A percentile compares a stretch with the other conserved stretches of the same genome.
phyloP scores from a whole-genome alignment of 331 rosid species.

The Pyrus hybrid region DNA sequence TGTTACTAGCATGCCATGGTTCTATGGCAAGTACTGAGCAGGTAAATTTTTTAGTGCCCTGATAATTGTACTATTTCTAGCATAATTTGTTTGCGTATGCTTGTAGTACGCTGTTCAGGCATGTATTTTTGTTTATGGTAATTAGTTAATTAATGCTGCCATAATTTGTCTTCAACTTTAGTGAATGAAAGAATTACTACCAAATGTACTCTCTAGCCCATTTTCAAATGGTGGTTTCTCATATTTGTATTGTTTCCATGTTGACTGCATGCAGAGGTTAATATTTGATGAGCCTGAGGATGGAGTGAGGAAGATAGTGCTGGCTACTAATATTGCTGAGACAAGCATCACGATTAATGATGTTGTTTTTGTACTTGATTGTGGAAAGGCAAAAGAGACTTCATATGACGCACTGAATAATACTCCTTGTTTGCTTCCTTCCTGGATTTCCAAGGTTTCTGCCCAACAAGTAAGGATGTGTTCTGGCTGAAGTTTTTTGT shows the following conservation, averaged over 20 bases:
- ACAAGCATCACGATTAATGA: constrained; percentile 69
- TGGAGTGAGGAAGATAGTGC: constrained; percentile 88
- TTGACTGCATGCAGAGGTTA: constrained; percentile 63
- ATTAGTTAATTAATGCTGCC: neutral
- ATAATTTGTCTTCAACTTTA: neutral
- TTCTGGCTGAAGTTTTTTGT: constrained; percentile 25
- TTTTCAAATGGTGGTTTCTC: neutral
- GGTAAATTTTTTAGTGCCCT: constrained; percentile 32
- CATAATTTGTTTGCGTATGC: neutral
- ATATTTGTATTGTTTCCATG: constrained; percentile 5
- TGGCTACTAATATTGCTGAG: constrained; percentile 46
- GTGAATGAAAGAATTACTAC: neutral
- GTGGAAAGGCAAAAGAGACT: constrained; percentile 98
- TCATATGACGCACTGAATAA: constrained; percentile 95
- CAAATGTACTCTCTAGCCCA: neutral
- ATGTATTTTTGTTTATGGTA: neutral
- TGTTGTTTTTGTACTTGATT: constrained; percentile 86
- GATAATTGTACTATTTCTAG: neutral
- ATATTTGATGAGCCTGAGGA: constrained; percentile 75
- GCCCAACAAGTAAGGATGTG: constrained; percentile 78
- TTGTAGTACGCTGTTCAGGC: neutral
- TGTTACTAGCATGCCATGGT: constrained; percentile 87
- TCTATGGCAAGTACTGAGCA: constrained; percentile 96
- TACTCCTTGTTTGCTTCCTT: constrained; percentile 96
- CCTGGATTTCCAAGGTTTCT: constrained; percentile 98